phyloP scores from a whole-genome alignment of 208 protist genomes.

The Angomonas deanei region DNA sequence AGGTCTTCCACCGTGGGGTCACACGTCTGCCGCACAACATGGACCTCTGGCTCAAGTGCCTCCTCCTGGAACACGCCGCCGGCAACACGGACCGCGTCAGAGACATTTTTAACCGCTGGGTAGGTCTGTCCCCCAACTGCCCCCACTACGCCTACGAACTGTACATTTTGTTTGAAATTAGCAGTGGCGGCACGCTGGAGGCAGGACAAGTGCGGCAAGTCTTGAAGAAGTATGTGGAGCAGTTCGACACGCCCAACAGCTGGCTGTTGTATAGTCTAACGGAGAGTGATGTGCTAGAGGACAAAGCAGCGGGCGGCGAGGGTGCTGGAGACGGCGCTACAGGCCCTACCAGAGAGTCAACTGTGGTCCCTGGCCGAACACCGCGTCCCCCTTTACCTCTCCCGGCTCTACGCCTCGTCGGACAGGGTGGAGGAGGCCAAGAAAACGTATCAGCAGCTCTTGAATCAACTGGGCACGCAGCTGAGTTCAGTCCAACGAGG shows the following conservation, averaged over 20 bases:
- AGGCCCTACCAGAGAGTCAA: constrained; percentile 55
- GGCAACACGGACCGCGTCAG: constrained; percentile 85
- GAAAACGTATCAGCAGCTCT: constrained; percentile 38
- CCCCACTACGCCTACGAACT: constrained; percentile 88
- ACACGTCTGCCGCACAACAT: constrained; percentile 91
- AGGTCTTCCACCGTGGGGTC: constrained; percentile 96
- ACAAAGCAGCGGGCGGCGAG: constrained; percentile 35
- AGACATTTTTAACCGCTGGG: constrained; percentile 96
- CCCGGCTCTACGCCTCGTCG: constrained; percentile 31
- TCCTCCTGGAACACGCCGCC: constrained; percentile 96
- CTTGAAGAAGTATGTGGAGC: constrained; percentile 64
- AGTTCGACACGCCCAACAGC: constrained; percentile 44
- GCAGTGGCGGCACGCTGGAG: constrained; percentile 3
- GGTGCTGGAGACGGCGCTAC: constrained; percentile 65
- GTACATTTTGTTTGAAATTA: constrained; percentile 91
- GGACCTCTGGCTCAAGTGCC: constrained; percentile 97
- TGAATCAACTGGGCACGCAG: constrained; percentile 23
- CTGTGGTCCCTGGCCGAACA: constrained; percentile 39
- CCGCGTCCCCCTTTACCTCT: constrained; percentile 63
- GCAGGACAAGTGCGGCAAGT: constrained; percentile 31
- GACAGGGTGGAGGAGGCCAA: constrained; percentile 35
- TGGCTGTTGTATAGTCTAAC: constrained; percentile 90
- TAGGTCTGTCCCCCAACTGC: constrained; percentile 66
- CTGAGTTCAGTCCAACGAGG: not conserved
- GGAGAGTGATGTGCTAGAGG: constrained; percentile 68